These are phyloP conservation scores for Leonotis leonurus DNA, from an alignment of 257 asterid species.

Conservation along the genomic window DNA sequence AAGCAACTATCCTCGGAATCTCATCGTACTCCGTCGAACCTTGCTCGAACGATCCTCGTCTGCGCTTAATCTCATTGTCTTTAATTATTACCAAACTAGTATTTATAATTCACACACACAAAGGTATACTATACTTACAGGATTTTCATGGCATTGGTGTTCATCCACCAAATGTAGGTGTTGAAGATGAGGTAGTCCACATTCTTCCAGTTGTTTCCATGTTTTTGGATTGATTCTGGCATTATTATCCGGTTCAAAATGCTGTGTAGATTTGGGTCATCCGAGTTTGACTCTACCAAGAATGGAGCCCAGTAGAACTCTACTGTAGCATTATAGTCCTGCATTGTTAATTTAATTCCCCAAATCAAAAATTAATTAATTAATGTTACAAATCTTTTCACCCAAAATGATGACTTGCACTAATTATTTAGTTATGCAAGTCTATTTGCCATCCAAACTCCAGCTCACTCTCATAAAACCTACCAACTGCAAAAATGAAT, in stretches of 20 bases:
- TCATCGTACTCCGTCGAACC: constrained; percentile 65
- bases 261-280: constrained; percentile 76
- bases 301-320: constrained; percentile 97
- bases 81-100: too few species aligned
- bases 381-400: too few species aligned
- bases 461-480: too few species aligned
- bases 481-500: neutral
- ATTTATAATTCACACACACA: too few species aligned
- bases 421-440: too few species aligned
- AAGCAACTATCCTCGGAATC: constrained; percentile 53
- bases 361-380: too few species aligned
- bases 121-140: constrained; percentile 28
- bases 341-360: neutral
- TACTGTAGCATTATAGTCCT: constrained; percentile 82
- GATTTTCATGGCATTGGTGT: constrained; percentile 69
- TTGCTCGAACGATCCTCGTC: constrained; percentile 70
- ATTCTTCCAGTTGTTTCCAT: constrained; percentile 65
- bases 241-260: constrained; percentile 70
- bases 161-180: constrained; percentile 97
- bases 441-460: neutral
- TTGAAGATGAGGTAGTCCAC: constrained; percentile 79
- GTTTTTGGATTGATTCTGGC: constrained; percentile 73
- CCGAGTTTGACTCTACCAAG: constrained; percentile 78
- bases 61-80: constrained; percentile 2
- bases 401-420: too few species aligned